Conservation (phyloP, 768 basidiomycete genomes). For the Phylloporus scabripes region DNA sequence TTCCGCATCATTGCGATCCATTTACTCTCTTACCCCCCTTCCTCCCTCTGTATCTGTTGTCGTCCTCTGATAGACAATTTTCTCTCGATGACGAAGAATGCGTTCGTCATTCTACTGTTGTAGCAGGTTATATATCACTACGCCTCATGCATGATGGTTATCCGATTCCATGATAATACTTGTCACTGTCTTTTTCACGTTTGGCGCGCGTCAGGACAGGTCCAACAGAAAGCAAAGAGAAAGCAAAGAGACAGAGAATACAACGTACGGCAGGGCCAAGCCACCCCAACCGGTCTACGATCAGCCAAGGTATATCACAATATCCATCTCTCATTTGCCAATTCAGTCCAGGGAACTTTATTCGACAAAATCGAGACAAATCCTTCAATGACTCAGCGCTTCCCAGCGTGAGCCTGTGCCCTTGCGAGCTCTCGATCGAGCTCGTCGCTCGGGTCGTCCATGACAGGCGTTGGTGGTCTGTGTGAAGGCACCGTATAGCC, state of each 20-base stretch:
- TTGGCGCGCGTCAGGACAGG: too few relatives aligned
- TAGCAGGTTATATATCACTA: not conserved
- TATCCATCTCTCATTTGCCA: not conserved
- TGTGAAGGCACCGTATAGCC: constrained; percentile 48
- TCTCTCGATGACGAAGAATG: not conserved
- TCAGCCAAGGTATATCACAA: not conserved
- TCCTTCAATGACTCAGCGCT: constrained; percentile 15
- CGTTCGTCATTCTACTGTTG: not conserved
- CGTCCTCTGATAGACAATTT: not conserved
- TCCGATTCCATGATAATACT: too few relatives aligned
- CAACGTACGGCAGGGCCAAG: not conserved
- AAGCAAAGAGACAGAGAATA: not conserved
- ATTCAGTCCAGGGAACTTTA: not conserved
- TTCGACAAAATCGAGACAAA: not conserved
- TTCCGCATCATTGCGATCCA: too few relatives aligned
- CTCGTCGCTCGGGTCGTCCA: constrained; percentile 82
- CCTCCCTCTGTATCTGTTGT: not conserved
- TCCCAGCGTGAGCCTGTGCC: constrained; percentile 55
- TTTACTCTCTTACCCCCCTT: not conserved
- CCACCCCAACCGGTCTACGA: not conserved
- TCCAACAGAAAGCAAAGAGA: not conserved
- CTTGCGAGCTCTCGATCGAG: constrained; percentile 83
- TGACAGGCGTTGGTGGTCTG: constrained; percentile 60
- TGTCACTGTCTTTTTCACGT: too few relatives aligned
- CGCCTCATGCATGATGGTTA: too few relatives aligned